Conservation (phyloP, 2,329 filamentous ascomycete genomes). For the Ophiostoma sp. region DNA sequence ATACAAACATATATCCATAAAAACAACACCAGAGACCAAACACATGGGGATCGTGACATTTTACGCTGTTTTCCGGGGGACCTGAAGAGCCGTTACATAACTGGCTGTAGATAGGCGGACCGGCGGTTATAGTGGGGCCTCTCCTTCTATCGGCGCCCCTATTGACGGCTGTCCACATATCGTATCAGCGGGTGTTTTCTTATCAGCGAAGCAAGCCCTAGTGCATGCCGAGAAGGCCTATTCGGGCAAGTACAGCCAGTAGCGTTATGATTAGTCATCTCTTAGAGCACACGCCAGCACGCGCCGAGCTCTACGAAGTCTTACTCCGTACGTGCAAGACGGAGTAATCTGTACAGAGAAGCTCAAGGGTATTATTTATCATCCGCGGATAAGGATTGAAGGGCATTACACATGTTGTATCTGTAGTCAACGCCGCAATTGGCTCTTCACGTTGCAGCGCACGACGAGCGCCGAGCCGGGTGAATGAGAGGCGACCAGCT, state of each 20-base stretch:
- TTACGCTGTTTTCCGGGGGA: not conserved
- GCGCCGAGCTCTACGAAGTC: not conserved
- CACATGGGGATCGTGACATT: not conserved
- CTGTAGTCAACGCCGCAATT: not conserved
- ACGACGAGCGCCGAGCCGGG: not conserved
- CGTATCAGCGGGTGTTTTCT: conserved; percentile 2
- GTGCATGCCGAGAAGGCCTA: not conserved
- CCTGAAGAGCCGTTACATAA: conserved; percentile 17
- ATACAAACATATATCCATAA: not conserved
- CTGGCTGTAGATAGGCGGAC: conserved; percentile 19
- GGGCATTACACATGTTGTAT: not conserved
- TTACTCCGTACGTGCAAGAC: not conserved
- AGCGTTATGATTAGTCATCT: not conserved
- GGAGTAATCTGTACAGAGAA: not conserved
- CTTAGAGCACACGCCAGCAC: not conserved
- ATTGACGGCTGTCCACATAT: not conserved
- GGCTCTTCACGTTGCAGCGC: not conserved
- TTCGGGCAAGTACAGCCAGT: not conserved
- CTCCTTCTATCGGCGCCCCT: not conserved
- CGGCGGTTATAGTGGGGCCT: not conserved
- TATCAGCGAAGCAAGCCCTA: not conserved
- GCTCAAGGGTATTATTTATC: not conserved
- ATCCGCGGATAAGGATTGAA: not conserved
- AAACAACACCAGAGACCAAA: not conserved
- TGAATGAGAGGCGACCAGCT: not conserved